These are phyloP conservation scores for Moricandia arvensis DNA, from an alignment of 345 rosid genomes.

Conservation along the genomic window DNA sequence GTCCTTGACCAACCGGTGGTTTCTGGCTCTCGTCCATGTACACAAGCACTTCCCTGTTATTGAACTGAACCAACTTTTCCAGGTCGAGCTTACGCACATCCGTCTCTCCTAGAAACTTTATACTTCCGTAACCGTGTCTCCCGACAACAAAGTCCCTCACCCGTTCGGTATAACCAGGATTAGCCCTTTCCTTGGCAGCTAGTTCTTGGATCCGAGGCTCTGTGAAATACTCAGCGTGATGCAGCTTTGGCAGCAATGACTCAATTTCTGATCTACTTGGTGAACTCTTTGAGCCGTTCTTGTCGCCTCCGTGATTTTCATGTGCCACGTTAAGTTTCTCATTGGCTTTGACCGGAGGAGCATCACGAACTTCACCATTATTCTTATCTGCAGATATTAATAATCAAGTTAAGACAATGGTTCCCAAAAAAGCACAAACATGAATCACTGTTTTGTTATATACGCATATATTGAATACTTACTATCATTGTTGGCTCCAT, in stretches of 20 bases:
- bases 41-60: slow-evolving; percentile 88
- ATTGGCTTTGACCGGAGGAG: slow-evolving; percentile 40
- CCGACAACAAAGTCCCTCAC: slow-evolving; percentile 88
- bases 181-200: slow-evolving; percentile 86
- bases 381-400: slow-evolving; percentile 44
- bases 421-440: not conserved
- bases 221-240: slow-evolving; percentile 76
- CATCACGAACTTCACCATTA: slow-evolving; percentile 37
- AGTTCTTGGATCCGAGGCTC: slow-evolving; percentile 91
- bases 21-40: slow-evolving; percentile 90
- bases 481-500: slow-evolving; percentile 45
- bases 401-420: slow-evolving; percentile 5
- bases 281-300: slow-evolving; percentile 54
- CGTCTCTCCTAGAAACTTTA: slow-evolving; percentile 84
- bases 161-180: slow-evolving; percentile 66
- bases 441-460: too few species aligned
- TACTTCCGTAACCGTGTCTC: slow-evolving; percentile 80
- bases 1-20: slow-evolving; percentile 89
- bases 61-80: slow-evolving; percentile 76
- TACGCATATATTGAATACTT: too few species aligned
- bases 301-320: slow-evolving; percentile 44
- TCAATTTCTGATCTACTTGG: slow-evolving; percentile 74
- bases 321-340: slow-evolving; percentile 56
- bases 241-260: slow-evolving; percentile 91
- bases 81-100: slow-evolving; percentile 83